phyloP scores from a whole-genome alignment of 2,329 filamentous ascomycete species.

The Ceratocystis albifundus region DNA sequence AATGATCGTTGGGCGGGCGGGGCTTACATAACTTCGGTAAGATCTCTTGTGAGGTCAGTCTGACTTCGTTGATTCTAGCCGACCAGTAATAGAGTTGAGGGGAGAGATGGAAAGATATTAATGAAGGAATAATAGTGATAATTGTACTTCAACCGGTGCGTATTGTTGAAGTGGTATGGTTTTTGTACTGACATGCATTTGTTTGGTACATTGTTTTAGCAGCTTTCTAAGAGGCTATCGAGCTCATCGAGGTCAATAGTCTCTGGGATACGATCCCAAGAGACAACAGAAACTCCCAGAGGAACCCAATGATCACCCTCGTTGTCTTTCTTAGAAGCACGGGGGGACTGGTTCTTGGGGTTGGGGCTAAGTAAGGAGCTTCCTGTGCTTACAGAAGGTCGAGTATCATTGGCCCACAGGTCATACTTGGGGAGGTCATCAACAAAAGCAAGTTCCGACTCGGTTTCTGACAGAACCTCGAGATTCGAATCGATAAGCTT shows the following conservation, averaged over 20 bases:
- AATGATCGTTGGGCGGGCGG: too few species aligned
- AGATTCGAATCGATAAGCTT: conserved; percentile 41
- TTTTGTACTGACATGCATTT: neutral
- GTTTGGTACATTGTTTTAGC: conserved; percentile 35
- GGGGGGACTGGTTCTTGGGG: conserved; percentile 23
- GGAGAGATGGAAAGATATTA: neutral
- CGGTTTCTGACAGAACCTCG: conserved; percentile 21
- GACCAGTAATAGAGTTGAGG: neutral
- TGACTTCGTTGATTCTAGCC: neutral
- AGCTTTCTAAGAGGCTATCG: conserved; percentile 71
- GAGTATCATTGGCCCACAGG: conserved; percentile 23
- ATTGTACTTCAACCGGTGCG: neutral
- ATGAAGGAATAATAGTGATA: neutral
- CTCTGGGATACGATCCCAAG: conserved; percentile 67
- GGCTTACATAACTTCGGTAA: neutral
- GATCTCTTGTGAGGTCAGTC: neutral
- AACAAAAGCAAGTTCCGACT: conserved; percentile 31
- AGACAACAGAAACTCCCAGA: conserved; percentile 20
- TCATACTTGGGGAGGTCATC: conserved; percentile 32
- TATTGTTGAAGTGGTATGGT: neutral
- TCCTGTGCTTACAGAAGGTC: conserved; percentile 31
- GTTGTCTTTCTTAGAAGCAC: conserved; percentile 30
- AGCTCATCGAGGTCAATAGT: conserved; percentile 87
- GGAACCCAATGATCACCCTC: conserved; percentile 35
- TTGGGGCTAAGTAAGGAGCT: conserved; percentile 25